Evolutionary conservation across 208 protist species (phyloP).

Genomic region (Naegleria gruberi): DNA sequence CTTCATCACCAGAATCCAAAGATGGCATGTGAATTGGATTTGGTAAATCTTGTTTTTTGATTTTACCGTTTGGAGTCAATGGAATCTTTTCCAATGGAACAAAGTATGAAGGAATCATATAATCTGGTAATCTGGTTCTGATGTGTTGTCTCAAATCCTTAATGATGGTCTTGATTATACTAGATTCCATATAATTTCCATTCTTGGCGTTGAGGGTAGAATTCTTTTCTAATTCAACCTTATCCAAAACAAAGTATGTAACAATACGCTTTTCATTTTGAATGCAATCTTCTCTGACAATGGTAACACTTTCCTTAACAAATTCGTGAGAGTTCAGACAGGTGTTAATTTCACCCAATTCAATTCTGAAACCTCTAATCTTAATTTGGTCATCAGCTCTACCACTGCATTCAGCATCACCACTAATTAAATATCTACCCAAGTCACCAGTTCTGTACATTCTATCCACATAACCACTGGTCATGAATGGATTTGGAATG

Average conservation of each 20-base stretch:
- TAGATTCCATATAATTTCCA: background rate
- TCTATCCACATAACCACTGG: conserved; percentile 22
- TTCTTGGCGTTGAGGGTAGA: background rate
- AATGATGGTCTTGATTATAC: background rate
- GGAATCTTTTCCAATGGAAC: conserved; percentile 44
- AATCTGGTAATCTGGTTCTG: conserved; percentile 43
- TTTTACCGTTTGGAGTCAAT: conserved; percentile 58
- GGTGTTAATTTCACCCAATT: conserved; percentile 55
- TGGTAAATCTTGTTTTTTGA: conserved; percentile 41
- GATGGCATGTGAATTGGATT: conserved; percentile 30
- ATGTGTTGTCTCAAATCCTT: conserved; percentile 36
- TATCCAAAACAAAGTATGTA: conserved; percentile 30
- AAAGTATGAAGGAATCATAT: conserved; percentile 50
- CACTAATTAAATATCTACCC: conserved; percentile 36
- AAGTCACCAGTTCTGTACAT: conserved; percentile 46
- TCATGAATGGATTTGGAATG: conserved; percentile 40
- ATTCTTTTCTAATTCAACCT: background rate
- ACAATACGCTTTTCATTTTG: conserved; percentile 38
- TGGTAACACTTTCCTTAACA: conserved; percentile 51
- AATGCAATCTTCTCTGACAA: conserved; percentile 39
- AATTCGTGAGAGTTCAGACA: conserved; percentile 31
- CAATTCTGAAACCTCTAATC: conserved; percentile 55
- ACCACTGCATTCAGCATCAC: conserved; percentile 43
- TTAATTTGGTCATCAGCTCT: conserved; percentile 51
- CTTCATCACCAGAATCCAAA: background rate